These are phyloP conservation scores for Yamadazyma mexicana DNA, from an alignment of 1,139 yeast species.

Conservation along the genomic window DNA sequence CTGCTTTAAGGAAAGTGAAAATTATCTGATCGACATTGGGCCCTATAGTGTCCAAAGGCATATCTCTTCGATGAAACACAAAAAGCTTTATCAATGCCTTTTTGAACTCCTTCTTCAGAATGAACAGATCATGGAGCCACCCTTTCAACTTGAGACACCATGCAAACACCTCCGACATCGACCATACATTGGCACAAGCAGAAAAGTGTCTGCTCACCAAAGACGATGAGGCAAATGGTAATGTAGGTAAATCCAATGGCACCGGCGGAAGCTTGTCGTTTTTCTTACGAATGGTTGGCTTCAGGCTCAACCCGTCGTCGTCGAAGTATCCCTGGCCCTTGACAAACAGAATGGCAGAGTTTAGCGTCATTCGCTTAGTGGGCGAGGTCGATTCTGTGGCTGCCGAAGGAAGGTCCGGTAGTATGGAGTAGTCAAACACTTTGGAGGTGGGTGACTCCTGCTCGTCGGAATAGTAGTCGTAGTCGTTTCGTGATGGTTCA, in stretches of 20 bases:
- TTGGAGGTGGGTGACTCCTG: constrained; percentile 30
- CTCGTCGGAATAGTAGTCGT: constrained; percentile 15
- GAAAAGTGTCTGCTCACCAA: constrained; percentile 50
- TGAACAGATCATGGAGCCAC: constrained; percentile 54
- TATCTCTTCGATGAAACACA: constrained; percentile 49
- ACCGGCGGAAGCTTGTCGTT: constrained; percentile 45
- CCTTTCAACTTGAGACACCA: constrained; percentile 51
- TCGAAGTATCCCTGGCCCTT: constrained; percentile 15
- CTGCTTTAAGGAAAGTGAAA: constrained; percentile 41
- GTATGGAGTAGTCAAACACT: constrained; percentile 38
- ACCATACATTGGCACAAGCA: constrained; percentile 40
- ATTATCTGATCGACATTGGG: constrained; percentile 55
- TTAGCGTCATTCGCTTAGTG: constrained; percentile 19
- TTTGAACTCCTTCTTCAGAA: constrained; percentile 51
- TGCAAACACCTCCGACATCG: constrained; percentile 39
- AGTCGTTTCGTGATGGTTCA: constrained; percentile 1
- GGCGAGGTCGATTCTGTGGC: constrained; percentile 16
- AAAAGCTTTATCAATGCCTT: constrained; percentile 53
- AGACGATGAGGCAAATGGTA: constrained; percentile 56
- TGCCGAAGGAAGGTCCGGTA: constrained; percentile 38
- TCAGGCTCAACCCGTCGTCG: constrained; percentile 9
- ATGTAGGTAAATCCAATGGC: constrained; percentile 55
- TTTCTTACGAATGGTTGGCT: constrained; percentile 15
- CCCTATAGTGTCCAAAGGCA: constrained; percentile 58
- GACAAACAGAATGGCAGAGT: constrained; percentile 22